Percentiles rank a stretch among this genome's conserved stretches.
Evolutionary conservation across 495 filamentous ascomycete species (phyloP).

Genomic region (Terfezia claveryi): DNA sequence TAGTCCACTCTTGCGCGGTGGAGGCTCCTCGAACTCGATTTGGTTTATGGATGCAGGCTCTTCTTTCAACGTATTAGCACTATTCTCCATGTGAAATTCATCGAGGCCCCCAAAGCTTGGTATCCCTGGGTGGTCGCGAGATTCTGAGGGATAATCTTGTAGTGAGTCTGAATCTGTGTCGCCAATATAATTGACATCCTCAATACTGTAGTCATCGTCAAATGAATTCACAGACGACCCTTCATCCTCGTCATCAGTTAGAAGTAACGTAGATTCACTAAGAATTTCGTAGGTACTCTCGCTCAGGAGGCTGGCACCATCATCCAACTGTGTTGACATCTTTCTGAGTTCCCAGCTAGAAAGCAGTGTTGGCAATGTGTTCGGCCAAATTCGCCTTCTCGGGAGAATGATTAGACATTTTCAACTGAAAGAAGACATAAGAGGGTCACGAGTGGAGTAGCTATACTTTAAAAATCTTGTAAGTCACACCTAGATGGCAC

Average conservation of each 20-base stretch:
- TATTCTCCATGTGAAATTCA: conserved; percentile 16
- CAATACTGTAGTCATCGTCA: conserved; percentile 12
- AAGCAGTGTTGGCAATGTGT: neutral
- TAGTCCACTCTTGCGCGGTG: neutral
- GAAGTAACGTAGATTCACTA: conserved; percentile 13
- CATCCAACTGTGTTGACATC: neutral
- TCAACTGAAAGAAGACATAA: neutral
- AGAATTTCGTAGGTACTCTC: conserved; percentile 20
- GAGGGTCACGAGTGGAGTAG: neutral
- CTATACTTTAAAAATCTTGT: neutral
- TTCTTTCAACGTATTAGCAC: conserved; percentile 10
- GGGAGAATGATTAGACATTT: neutral
- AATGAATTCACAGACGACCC: conserved; percentile 17
- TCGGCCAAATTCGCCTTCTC: neutral
- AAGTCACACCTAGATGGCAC: too few species aligned
- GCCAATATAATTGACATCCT: conserved; percentile 7
- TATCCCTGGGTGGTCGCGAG: conserved; percentile 15
- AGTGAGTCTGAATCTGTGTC: conserved; percentile 15
- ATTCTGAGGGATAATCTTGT: neutral
- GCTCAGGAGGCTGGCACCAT: conserved; percentile 5
- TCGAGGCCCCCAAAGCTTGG: conserved; percentile 18
- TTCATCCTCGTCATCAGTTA: conserved; percentile 17
- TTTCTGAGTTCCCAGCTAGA: neutral
- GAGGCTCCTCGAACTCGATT: conserved; percentile 42
- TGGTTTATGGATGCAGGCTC: conserved; percentile 7